Percentiles rank a stretch among this genome's conserved stretches.
phyloP scores from a whole-genome alignment of 2,329 filamentous ascomycete species.

The Daldinia sp. region DNA sequence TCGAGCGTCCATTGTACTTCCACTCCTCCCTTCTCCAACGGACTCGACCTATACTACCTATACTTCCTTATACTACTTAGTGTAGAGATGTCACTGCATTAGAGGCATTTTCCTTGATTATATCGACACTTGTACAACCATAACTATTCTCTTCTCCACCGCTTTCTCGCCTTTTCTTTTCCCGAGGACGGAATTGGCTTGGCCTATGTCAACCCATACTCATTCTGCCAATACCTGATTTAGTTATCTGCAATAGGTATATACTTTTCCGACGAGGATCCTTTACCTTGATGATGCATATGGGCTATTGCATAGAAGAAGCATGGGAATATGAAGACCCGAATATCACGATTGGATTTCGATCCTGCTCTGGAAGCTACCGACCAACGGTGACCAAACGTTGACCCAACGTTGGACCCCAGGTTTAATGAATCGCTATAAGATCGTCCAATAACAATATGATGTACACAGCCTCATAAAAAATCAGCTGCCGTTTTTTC shows the following conservation, averaged over 20 bases:
- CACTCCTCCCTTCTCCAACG: not conserved
- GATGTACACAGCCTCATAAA: constrained; percentile 32
- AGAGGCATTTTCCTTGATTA: constrained; percentile 1
- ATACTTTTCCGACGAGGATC: constrained; percentile 23
- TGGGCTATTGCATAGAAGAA: constrained; percentile 10
- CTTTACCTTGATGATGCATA: constrained; percentile 18
- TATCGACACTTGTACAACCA: constrained; percentile 1
- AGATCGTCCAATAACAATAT: constrained; percentile 28
- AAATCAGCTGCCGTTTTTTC: constrained; percentile 35
- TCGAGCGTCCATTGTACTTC: not conserved
- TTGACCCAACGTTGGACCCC: constrained; percentile 17
- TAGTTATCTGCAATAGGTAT: constrained; percentile 3
- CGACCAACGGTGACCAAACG: constrained; percentile 16
- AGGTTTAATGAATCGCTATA: constrained; percentile 14
- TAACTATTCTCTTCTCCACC: constrained; percentile 7
- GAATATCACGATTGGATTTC: constrained; percentile 29
- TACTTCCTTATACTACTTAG: no score
- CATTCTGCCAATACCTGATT: not conserved
- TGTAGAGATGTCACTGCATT: not conserved
- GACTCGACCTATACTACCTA: not conserved
- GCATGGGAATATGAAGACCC: constrained; percentile 20
- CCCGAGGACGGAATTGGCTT: constrained; percentile 29
- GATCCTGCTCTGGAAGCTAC: constrained; percentile 21
- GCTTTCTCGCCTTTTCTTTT: constrained; percentile 37
- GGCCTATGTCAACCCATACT: constrained; percentile 21